Conservation (phyloP, 2,329 filamentous ascomycete species). For the Tolypocladium tropicale region DNA sequence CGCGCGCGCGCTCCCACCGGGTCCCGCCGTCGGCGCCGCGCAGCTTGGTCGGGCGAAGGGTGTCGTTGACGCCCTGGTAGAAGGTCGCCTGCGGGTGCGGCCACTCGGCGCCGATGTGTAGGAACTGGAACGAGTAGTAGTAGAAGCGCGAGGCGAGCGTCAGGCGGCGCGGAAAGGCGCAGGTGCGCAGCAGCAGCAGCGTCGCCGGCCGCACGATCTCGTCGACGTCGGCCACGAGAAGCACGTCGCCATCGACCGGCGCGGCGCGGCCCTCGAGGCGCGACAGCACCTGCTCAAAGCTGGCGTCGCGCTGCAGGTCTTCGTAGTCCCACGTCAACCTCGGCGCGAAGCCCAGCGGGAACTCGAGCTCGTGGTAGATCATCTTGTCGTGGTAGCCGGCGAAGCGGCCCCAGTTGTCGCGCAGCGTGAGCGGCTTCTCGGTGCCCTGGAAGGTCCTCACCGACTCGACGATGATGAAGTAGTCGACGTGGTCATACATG, state of each 20-base stretch:
- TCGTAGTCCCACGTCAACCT: constrained; percentile 37
- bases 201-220: constrained; percentile 46
- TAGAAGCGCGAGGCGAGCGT: constrained; percentile 43
- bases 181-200: constrained; percentile 36
- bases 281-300: constrained; percentile 47
- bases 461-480: constrained; percentile 55
- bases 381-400: constrained; percentile 46
- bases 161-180: constrained; percentile 40
- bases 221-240: constrained; percentile 52
- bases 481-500: constrained; percentile 48
- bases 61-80: constrained; percentile 28
- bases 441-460: constrained; percentile 46
- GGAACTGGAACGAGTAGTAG: constrained; percentile 48
- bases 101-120: constrained; percentile 33
- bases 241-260: constrained; percentile 39
- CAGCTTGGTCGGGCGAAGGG: constrained; percentile 43
- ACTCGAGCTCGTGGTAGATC: constrained; percentile 45
- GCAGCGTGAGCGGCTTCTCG: constrained; percentile 42
- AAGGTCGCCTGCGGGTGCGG: constrained; percentile 50
- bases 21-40: constrained; percentile 34
- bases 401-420: constrained; percentile 43
- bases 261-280: constrained; percentile 28
- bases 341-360: constrained; percentile 29
- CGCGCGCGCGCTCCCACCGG: constrained; percentile 25
- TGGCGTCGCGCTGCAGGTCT: constrained; percentile 42